Percentiles rank a stretch among this genome's conserved stretches.
These are phyloP conservation scores for Lactarius sp. DNA, from an alignment of 768 basidiomycete genomes.

Conservation along the genomic window DNA sequence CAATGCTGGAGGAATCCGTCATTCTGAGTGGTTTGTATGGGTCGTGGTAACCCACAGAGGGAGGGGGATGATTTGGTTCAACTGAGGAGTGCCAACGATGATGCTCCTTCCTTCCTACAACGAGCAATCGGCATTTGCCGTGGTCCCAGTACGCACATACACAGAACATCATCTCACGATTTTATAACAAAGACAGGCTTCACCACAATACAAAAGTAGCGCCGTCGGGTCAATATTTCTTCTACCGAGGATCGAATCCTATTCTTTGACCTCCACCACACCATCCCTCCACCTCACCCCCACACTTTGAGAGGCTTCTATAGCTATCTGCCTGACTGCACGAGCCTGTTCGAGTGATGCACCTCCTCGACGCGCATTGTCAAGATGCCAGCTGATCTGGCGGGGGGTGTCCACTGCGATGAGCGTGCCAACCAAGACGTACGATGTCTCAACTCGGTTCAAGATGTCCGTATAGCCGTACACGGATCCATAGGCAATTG, in stretches of 20 bases:
- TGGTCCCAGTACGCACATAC: too few relatives aligned
- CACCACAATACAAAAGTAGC: not conserved
- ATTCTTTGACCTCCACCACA: conserved; percentile 41
- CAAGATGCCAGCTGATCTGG: conserved; percentile 64
- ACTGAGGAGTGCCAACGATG: conserved; percentile 18
- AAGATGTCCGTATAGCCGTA: conserved; percentile 48
- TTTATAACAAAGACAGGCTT: too few relatives aligned
- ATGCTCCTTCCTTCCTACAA: conserved; percentile 7
- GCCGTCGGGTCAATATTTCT: not conserved
- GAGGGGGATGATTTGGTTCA: conserved; percentile 9
- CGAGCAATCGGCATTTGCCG: conserved; percentile 19
- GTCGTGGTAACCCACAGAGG: conserved; percentile 26
- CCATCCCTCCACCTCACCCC: conserved; percentile 50
- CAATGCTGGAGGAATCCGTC: conserved; percentile 21
- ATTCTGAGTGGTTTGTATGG: conserved; percentile 18
- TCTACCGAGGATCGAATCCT: not conserved
- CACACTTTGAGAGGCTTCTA: conserved; percentile 43
- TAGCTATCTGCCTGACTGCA: conserved; percentile 52
- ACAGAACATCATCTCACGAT: not conserved
- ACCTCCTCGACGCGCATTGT: conserved; percentile 50
- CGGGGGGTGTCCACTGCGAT: conserved; percentile 57
- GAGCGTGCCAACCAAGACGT: conserved; percentile 54
- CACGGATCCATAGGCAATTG: conserved; percentile 51
- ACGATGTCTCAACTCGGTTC: conserved; percentile 52
- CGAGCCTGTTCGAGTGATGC: conserved; percentile 48